phyloP scores from a whole-genome alignment of 345 rosid species.

The Noccaea bulbosa region DNA sequence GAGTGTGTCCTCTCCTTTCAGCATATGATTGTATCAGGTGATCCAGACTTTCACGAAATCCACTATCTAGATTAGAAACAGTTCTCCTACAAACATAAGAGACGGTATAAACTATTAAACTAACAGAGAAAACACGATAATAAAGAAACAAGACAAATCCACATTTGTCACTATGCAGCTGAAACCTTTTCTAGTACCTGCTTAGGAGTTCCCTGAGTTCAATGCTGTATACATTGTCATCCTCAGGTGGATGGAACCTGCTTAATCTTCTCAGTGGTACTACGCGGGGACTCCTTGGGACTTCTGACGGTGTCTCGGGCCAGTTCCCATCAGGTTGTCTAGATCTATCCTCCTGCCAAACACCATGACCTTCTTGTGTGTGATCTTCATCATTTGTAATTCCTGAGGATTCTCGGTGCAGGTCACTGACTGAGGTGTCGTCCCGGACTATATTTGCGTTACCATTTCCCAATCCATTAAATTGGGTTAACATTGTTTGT shows the following conservation, averaged over 20 bases:
- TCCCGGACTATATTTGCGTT: conserved; percentile 59
- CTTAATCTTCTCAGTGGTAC: conserved; percentile 72
- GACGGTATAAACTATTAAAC: background rate
- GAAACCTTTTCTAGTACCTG: conserved; percentile 57
- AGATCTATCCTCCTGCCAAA: conserved; percentile 64
- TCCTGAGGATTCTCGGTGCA: conserved; percentile 60
- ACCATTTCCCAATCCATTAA: conserved; percentile 55
- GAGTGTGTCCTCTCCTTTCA: conserved; percentile 87
- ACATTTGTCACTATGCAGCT: conserved; percentile 2
- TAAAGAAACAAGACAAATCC: background rate
- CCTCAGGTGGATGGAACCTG: conserved; percentile 94
- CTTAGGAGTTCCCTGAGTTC: conserved; percentile 96
- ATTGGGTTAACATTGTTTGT: conserved; percentile 50
- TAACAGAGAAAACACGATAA: conserved; percentile 14
- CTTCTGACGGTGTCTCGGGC: conserved; percentile 65
- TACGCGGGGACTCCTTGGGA: conserved; percentile 65
- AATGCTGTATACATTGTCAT: conserved; percentile 92
- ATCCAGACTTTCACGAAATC: conserved; percentile 98
- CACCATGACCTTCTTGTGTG: conserved; percentile 54
- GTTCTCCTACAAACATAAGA: conserved; percentile 66
- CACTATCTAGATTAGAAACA: conserved; percentile 96
- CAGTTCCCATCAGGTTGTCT: conserved; percentile 63
- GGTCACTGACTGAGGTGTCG: conserved; percentile 54
- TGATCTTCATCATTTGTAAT: conserved; percentile 52
- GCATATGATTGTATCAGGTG: conserved; percentile 93